Evolutionary conservation across 2,329 filamentous ascomycete genomes (phyloP), one percentile per base, ranked within the genome.

Genomic region (Cladosporium sp.): DNA sequence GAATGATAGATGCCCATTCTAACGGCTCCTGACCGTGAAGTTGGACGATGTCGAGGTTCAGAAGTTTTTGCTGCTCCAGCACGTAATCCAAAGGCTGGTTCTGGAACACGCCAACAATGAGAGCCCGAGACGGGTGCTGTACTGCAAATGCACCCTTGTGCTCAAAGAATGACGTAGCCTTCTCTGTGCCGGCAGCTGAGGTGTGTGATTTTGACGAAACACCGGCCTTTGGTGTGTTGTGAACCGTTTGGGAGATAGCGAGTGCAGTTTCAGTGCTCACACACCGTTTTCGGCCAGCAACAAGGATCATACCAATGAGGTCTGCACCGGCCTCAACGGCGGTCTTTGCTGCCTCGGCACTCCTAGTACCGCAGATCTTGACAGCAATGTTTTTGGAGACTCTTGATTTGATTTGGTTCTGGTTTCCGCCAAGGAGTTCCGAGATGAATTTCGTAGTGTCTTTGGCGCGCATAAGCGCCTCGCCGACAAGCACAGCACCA

Each of bases 301-400:
- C 93, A 11, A 96, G 75, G 51, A 95, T 95, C 61, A 98, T 95
- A 54, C 93, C 93, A 45, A 98, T 82, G 57, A 96, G 76, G 68
- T 98, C 91, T 27, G 93, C 93, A 20, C 91, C 91, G 33, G 89
- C 85, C 63, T 91, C 83, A 40, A 94, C 82, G 13, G 93, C 93
- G 54, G 83, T 80, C 49, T 80, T 76, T 5, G 93, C 93, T 13
- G 85, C 89, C 63, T 94, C 88, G 8, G 84, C 78, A 52, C 82
- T 89, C 51, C 92, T 80, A 7, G 91, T 97, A 5, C 93, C 93
- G 66, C 93, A 98, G 19, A 98, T 95, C 72, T 98, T 98, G 57
- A 96, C 90, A 25, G 93, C 75, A 1, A 88, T 74, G 13, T 71
- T 69, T 13, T 56, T 54, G 3, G 25, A 38, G 1, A 25, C 20